phyloP scores from a whole-genome alignment of 1,284 basidiomycete species.

The Athelia sp. region DNA sequence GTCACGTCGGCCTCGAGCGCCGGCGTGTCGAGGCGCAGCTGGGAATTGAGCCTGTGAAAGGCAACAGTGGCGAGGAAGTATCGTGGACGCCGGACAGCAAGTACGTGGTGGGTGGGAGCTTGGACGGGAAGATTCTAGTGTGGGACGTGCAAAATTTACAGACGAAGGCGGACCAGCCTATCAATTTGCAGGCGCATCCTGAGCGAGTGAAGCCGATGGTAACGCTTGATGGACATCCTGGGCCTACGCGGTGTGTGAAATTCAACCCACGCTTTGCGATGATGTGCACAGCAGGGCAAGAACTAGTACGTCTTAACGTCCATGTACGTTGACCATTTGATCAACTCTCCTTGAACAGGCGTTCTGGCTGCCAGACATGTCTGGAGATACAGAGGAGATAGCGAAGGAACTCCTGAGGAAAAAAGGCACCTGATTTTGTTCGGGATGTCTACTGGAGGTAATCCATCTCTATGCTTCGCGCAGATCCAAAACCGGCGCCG shows the following conservation, averaged over 20 bases:
- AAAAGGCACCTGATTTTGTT: no score
- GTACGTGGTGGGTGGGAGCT: slow-evolving; percentile 78
- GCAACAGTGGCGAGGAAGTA: slow-evolving; percentile 86
- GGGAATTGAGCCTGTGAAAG: slow-evolving; percentile 67
- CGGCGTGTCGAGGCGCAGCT: slow-evolving; percentile 47
- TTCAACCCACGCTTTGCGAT: slow-evolving; percentile 90
- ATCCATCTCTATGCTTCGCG: no score
- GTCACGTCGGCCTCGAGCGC: slow-evolving; percentile 75
- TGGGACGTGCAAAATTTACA: slow-evolving; percentile 76
- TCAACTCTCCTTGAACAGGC: no score
- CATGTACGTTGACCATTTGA: no score
- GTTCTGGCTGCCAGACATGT: slow-evolving; percentile 77
- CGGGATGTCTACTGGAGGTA: no score
- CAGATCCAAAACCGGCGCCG: no score
- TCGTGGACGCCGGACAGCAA: slow-evolving; percentile 91
- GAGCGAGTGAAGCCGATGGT: slow-evolving; percentile 50
- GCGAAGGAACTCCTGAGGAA: slow-evolving; percentile 14
- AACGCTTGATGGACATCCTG: slow-evolving; percentile 70
- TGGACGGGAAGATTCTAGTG: slow-evolving; percentile 73
- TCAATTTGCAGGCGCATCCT: slow-evolving; percentile 50
- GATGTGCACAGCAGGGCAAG: slow-evolving; percentile 82
- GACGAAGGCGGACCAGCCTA: slow-evolving; percentile 34
- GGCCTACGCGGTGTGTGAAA: slow-evolving; percentile 77
- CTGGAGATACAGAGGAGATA: slow-evolving; percentile 38
- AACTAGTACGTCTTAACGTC: slow-evolving; percentile 82